These are phyloP conservation scores for Tricladium varicosporioides DNA, from an alignment of 2,329 filamentous ascomycete species.

Conservation along the genomic window DNA sequence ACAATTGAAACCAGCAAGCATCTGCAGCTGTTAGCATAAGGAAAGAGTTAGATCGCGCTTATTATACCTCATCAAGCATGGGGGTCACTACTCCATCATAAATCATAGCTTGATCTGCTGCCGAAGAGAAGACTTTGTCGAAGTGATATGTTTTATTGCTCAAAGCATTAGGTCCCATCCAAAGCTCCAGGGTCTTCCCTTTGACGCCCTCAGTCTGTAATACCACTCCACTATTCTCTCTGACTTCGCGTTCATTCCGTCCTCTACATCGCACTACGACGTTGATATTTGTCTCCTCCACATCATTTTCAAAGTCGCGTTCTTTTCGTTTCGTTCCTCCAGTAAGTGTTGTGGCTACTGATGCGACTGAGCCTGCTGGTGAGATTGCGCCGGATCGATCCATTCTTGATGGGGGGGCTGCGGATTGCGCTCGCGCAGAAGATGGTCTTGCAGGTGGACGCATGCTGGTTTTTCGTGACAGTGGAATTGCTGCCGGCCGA, in stretches of 20 bases:
- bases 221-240: constrained; percentile 92
- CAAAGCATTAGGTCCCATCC: constrained; percentile 87
- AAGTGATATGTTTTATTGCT: constrained; percentile 97
- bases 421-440: constrained; percentile 46
- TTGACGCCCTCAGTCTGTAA: constrained; percentile 85
- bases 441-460: constrained; percentile 55
- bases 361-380: constrained; percentile 67
- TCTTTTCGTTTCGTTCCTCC: constrained; percentile 79
- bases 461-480: constrained; percentile 48
- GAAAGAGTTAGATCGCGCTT: not conserved
- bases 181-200: constrained; percentile 79
- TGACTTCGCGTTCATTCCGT: constrained; percentile 86
- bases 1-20: constrained; percentile 93
- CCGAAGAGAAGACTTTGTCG: constrained; percentile 94
- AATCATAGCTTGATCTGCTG: constrained; percentile 88
- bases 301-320: constrained; percentile 73
- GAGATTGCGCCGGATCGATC: constrained; percentile 45
- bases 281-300: constrained; percentile 93
- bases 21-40: constrained; percentile 49
- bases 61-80: constrained; percentile 81
- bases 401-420: constrained; percentile 19
- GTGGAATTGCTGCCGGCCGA: constrained; percentile 46
- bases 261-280: constrained; percentile 94
- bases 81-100: constrained; percentile 95
- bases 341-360: constrained; percentile 44